Evolutionary conservation across 2,329 filamentous ascomycete genomes (phyloP), one percentile per base, ranked within the genome.

Genomic region (Alternaria solani): DNA sequence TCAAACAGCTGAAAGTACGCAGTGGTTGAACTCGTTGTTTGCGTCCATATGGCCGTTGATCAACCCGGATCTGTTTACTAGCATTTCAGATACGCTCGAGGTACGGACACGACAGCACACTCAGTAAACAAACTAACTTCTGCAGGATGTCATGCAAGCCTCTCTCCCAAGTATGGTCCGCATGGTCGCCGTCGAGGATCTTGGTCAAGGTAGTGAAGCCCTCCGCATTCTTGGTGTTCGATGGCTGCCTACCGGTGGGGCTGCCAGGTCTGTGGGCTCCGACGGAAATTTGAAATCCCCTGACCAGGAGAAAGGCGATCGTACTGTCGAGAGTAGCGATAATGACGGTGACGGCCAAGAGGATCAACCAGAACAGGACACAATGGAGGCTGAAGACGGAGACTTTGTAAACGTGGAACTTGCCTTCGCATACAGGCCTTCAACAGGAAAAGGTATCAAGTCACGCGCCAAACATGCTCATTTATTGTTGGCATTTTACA

Each of bases 401-500:
- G 90, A 92, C 64, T 93, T 93, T 69, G 85, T 93, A 74, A 93
- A 93, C 70, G 78, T 93, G 53, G 91, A 94, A 72, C 81, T 93
- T 16, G 89, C 89, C 0, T 89, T 93, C 69, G 88, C 91, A 1
- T 94, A 93, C 75, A 84, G 89, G 36, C 87, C 88, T 9, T 84
- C 88, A 30, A 85, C 86, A 0, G 86, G 84, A 8, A 87, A 86
- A 63, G 87, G 85, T 2, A 81, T 91, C 63, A 83, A 82, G 64
- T 81, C 83, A 51, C 89, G 90, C 63, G 85, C 88, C 16, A 90
- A 91, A 69, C 91, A 91, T 68, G 90, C 90, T 32, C 90, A 93
- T 76, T 81, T 92, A 1, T 89, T 88, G 64, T 81, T 92, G 44
- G 89, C 89, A 7, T 92, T 93, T 73, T 92, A 91, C 63, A 81